These are phyloP conservation scores for Capniomyces stellatus DNA, from an alignment of 371 early-diverging fungal genomes.

Conservation along the genomic window DNA sequence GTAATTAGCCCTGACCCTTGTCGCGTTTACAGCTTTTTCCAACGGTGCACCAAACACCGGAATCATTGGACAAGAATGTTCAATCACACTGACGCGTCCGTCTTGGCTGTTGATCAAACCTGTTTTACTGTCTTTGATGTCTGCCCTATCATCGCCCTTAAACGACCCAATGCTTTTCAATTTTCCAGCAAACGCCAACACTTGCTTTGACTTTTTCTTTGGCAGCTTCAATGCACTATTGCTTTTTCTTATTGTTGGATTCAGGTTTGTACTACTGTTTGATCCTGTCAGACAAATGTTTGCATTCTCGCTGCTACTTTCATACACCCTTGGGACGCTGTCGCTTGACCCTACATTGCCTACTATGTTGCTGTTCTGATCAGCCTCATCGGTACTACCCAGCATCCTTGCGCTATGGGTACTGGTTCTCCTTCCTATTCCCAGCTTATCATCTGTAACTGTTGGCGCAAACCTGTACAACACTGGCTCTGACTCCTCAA, in stretches of 20 bases:
- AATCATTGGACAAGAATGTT: too few relatives aligned
- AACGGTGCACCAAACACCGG: slow-evolving; percentile 57
- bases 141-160: too few relatives aligned
- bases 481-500: slow-evolving; percentile 20
- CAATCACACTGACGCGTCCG: neutral
- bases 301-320: neutral
- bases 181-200: too few relatives aligned
- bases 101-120: neutral
- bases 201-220: neutral
- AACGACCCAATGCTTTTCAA: too few relatives aligned
- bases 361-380: neutral
- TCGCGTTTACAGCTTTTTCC: slow-evolving; percentile 41
- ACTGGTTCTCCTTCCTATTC: slow-evolving; percentile 4
- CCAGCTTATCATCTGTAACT: slow-evolving; percentile 23
- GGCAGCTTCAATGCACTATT: neutral
- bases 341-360: neutral
- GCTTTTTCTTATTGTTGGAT: neutral
- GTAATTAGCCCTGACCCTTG: slow-evolving; percentile 44
- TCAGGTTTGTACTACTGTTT: neutral
- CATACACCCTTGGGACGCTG: neutral
- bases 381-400: neutral
- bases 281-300: neutral
- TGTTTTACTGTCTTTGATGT: neutral
- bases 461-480: slow-evolving; percentile 16
- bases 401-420: neutral